These are phyloP conservation scores for Rhizoctonia solani DNA, from an alignment of 1,284 basidiomycete genomes.

Conservation along the genomic window DNA sequence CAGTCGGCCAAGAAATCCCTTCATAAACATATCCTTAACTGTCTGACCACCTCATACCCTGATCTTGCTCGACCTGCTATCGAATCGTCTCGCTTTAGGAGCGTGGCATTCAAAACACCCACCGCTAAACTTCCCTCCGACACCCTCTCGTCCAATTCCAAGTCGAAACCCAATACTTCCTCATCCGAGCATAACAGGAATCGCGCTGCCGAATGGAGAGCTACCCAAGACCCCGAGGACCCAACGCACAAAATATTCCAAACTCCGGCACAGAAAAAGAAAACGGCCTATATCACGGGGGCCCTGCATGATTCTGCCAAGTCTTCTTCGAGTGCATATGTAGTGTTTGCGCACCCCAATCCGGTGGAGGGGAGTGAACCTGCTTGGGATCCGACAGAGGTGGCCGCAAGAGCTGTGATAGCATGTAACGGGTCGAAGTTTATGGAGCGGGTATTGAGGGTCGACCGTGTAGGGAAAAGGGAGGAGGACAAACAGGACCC, in stretches of 20 bases:
- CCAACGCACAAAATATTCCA: slow-evolving; percentile 58
- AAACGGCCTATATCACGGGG: slow-evolving; percentile 91
- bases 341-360: slow-evolving; percentile 83
- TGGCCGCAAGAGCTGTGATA: slow-evolving; percentile 64
- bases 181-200: slow-evolving; percentile 47
- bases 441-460: slow-evolving; percentile 73
- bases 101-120: slow-evolving; percentile 82
- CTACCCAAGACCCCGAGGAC: slow-evolving; percentile 50
- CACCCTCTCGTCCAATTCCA: slow-evolving; percentile 45
- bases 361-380: slow-evolving; percentile 51
- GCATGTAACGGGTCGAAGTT: slow-evolving; percentile 75
- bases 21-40: slow-evolving; percentile 66
- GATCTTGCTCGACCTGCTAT: slow-evolving; percentile 59
- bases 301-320: slow-evolving; percentile 73
- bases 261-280: slow-evolving; percentile 86
- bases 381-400: slow-evolving; percentile 71
- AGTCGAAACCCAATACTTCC: slow-evolving; percentile 43
- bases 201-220: slow-evolving; percentile 49
- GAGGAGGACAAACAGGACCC: slow-evolving; percentile 58
- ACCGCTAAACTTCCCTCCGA: slow-evolving; percentile 63
- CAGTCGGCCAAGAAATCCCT: slow-evolving; percentile 62
- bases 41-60: slow-evolving; percentile 57
- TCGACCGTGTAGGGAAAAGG: slow-evolving; percentile 56
- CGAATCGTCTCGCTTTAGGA: slow-evolving; percentile 89
- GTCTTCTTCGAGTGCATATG: slow-evolving; percentile 78